phyloP scores from a whole-genome alignment of 192 early-diverging fungal species.

The Funneliformis mosseae region DNA sequence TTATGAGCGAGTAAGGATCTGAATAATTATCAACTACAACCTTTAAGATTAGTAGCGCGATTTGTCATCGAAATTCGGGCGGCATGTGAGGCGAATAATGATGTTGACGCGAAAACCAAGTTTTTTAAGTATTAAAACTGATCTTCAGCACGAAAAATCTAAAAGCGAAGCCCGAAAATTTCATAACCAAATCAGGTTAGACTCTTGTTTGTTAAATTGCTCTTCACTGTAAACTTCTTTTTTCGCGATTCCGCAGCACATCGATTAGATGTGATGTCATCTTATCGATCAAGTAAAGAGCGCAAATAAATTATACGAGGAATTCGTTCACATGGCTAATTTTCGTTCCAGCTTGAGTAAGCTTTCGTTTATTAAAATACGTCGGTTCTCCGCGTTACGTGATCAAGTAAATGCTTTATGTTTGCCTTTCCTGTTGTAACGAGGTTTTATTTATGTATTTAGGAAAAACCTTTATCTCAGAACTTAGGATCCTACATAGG shows the following conservation, averaged over 20 bases:
- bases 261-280: too few species aligned
- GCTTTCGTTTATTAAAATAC: background rate
- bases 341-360: background rate
- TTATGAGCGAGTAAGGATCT: background rate
- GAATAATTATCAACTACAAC: background rate
- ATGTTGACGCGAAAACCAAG: background rate
- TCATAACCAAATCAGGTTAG: too few species aligned
- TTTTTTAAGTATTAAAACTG: background rate
- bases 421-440: background rate
- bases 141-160: background rate
- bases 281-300: too few species aligned
- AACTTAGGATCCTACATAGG: background rate
- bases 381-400: background rate
- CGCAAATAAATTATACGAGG: too few species aligned
- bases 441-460: background rate
- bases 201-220: too few species aligned
- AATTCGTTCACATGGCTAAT: background rate
- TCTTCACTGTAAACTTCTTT: background rate
- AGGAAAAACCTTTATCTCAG: background rate
- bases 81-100: conserved; percentile 18
- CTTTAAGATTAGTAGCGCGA: background rate
- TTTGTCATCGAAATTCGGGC: conserved; percentile 20
- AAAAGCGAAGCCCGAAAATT: background rate
- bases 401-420: background rate
- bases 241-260: too few species aligned